phyloP scores from a whole-genome alignment of 2,329 filamentous ascomycete species.

The Sclerotinia spermophila region DNA sequence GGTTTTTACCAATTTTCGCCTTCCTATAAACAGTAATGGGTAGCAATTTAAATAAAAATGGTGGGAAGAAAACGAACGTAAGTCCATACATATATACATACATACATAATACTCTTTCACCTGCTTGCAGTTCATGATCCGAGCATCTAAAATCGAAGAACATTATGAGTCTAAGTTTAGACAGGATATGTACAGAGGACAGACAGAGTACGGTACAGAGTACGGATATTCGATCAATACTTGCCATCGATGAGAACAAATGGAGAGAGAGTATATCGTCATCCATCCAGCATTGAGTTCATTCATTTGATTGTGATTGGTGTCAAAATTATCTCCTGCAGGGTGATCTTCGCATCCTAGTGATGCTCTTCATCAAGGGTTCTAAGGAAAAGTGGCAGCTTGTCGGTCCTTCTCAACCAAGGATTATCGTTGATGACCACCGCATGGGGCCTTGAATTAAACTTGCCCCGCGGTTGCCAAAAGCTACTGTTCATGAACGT shows the following conservation, averaged over 20 bases:
- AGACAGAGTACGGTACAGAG: too few species aligned
- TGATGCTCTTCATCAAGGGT: conserved; percentile 1
- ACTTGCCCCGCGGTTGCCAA: conserved; percentile 21
- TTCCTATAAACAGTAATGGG: not conserved
- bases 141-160: not conserved
- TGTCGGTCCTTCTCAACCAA: conserved; percentile 21
- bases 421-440: conserved; percentile 29
- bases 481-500: conserved; percentile 12
- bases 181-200: too few species aligned
- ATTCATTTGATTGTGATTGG: conserved; percentile 24
- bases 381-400: conserved; percentile 17
- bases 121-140: not conserved
- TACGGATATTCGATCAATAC: not conserved
- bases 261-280: conserved; percentile 20
- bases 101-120: not conserved
- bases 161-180: too few species aligned
- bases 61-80: not conserved
- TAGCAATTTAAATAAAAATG: not conserved
- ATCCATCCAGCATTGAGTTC: conserved; percentile 23
- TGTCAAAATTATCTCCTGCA: conserved; percentile 24
- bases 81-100: not conserved
- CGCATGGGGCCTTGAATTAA: conserved; percentile 23
- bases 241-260: not conserved
- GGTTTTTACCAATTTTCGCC: not conserved
- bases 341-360: conserved; percentile 21